Evolutionary conservation across 805 yeast species (phyloP).

Genomic region (Metschnikowia anglica): DNA sequence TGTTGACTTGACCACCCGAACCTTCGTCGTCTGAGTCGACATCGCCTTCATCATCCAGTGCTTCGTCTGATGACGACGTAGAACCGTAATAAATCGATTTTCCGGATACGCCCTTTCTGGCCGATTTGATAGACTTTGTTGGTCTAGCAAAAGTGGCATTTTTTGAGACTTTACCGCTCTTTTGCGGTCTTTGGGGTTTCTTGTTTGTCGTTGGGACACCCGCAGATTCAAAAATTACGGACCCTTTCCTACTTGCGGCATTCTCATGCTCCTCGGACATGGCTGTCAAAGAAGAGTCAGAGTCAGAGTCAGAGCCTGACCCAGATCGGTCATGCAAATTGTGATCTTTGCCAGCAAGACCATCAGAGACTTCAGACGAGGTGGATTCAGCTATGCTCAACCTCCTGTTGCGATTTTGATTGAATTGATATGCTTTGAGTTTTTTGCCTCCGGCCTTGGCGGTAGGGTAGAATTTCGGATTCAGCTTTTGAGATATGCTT

Average conservation of each 20-base stretch:
- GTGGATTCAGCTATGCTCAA: constrained; percentile 39
- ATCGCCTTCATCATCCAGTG: constrained; percentile 3
- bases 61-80: constrained; percentile 5
- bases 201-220: neutral
- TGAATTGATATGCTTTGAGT: constrained; percentile 24
- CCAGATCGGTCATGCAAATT: constrained; percentile 1
- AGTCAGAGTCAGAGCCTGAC: constrained; percentile 34
- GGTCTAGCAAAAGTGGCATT: constrained; percentile 5
- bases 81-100: constrained; percentile 10
- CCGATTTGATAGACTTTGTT: constrained; percentile 11
- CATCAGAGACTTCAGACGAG: constrained; percentile 28
- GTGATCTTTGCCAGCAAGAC: constrained; percentile 16
- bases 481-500: constrained; percentile 14
- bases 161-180: constrained; percentile 6
- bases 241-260: constrained; percentile 16
- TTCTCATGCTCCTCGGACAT: constrained; percentile 27
- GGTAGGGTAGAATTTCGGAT: constrained; percentile 16
- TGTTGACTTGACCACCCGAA: neutral
- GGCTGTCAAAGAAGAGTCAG: constrained; percentile 43
- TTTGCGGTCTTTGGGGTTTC: neutral
- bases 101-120: constrained; percentile 15
- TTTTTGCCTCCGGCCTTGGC: constrained; percentile 34
- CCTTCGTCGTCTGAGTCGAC: neutral
- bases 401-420: constrained; percentile 23
- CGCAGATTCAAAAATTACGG: constrained; percentile 13